Base-by-base conservation (phyloP, 2,329 filamentous ascomycete genomes). In the Dothidotthia symphoricarpi region DNA sequence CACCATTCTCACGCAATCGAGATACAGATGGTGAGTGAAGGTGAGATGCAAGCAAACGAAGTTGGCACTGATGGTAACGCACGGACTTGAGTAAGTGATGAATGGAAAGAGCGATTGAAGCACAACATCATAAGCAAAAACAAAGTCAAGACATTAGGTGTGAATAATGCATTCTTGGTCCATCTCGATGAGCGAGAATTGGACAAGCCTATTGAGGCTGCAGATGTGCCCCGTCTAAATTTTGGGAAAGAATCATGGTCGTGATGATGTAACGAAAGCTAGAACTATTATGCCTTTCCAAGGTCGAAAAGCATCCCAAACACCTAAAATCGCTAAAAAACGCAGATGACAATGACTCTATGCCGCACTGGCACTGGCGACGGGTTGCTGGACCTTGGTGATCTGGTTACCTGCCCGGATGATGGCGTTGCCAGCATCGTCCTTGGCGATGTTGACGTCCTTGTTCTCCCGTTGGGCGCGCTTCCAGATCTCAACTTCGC, bases 381-480 rank as follows among this genome's bases (percentile, higher is more conserved):
- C 80, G 29, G 90, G 88, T 66, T 88, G 82, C 14, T 82, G 73
- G 34, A 94, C 80, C 70, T 88, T 88, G 54, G 90, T 96, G 43
- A 87, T 80, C 72, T 96, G 90, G 57, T 81, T 76, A 36, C 89
- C 89, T 51, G 90, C 89, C 49, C 90, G 85, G 60, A 94, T 80
- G 55, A 96, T 89, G 49, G 86, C 83, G 67, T 88, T 79, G 34
- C 89, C 90, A 36, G 81, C 75, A 12, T 82, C 85, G 64, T 95
- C 90, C 66, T 87, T 89, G 66, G 88, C 80, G 52, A 85, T 83
- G 41, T 83, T 81, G 41, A 86, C 77, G 56, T 90, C 86, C 75
- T 91, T 90, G 75, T 67, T 67, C 49, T 68, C 65, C 42, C 55
- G 53, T 45, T 68, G 65, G 28, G 64, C 64, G 32, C 67, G 67